phyloP scores from a whole-genome alignment of 345 rosid genomes.

The Ceriops decandra region DNA sequence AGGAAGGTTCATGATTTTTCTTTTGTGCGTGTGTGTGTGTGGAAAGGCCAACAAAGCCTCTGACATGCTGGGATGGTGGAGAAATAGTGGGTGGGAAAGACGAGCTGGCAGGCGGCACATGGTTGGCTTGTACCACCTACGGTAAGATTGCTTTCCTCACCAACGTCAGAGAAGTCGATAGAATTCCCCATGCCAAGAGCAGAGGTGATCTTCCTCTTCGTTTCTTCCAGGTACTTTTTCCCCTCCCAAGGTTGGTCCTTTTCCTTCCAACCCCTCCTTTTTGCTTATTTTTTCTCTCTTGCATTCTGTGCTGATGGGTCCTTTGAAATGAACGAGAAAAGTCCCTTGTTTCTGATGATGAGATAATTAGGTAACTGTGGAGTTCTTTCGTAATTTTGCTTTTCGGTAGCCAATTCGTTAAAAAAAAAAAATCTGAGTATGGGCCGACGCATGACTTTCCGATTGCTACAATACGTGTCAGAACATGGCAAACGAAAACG shows the following conservation, averaged over 20 bases:
- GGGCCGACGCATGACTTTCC: too few species aligned
- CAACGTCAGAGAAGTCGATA: slow-evolving; percentile 49
- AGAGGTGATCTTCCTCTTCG: slow-evolving; percentile 73
- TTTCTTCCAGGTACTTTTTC: slow-evolving; percentile 47
- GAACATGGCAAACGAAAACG: too few species aligned
- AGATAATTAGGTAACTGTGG: too few species aligned
- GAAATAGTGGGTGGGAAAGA: slow-evolving; percentile 71
- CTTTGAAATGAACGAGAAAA: background rate
- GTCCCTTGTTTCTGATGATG: too few species aligned
- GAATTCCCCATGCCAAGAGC: slow-evolving; percentile 37
- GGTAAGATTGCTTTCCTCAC: slow-evolving; percentile 73
- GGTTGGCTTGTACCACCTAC: slow-evolving; percentile 59
- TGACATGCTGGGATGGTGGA: slow-evolving; percentile 62
- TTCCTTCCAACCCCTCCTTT: background rate
- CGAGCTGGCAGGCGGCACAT: slow-evolving; percentile 71
- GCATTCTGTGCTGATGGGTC: background rate
- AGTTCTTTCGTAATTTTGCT: too few species aligned
- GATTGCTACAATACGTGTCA: too few species aligned
- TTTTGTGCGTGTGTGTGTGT: background rate
- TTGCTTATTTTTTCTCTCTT: background rate
- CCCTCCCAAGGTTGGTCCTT: background rate
- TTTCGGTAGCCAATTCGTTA: too few species aligned
- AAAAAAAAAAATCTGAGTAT: too few species aligned
- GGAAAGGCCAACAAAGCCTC: slow-evolving; percentile 58
- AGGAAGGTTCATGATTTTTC: background rate